phyloP scores from a whole-genome alignment of 2,329 filamentous ascomycete genomes.

The Diaporthe citriasiana region DNA sequence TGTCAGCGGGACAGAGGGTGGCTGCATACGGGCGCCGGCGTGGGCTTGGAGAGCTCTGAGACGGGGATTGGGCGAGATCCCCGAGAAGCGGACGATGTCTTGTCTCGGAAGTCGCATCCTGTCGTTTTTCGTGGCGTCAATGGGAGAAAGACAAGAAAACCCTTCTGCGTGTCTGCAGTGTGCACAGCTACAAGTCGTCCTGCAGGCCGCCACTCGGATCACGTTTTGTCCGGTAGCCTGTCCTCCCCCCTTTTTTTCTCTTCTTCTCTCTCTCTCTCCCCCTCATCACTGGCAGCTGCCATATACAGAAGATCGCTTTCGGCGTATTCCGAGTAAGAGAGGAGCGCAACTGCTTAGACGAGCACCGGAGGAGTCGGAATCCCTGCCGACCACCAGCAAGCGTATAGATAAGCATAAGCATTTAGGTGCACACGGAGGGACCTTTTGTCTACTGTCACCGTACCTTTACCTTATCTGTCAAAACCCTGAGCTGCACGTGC shows the following conservation, averaged over 20 bases:
- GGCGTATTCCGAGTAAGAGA: constrained; percentile 6
- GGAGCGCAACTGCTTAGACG: not conserved
- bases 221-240: not conserved
- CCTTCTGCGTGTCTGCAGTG: not conserved
- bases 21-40: not conserved
- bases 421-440: not conserved
- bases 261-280: too few species aligned
- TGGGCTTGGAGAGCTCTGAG: not conserved
- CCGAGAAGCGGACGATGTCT: constrained; percentile 10
- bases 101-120: not conserved
- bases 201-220: constrained; percentile 23
- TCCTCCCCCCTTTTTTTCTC: not conserved
- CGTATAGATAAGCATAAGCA: not conserved
- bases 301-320: not conserved
- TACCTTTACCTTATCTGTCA: too few species aligned
- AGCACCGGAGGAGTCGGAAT: constrained; percentile 1
- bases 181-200: not conserved
- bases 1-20: not conserved
- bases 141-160: not conserved
- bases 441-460: not conserved
- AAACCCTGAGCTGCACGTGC: constrained; percentile 22
- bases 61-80: constrained; percentile 9
- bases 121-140: not conserved
- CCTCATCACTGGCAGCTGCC: not conserved
- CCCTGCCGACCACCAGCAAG: not conserved